Evolutionary conservation across 2,329 filamentous ascomycete species (phyloP), one percentile per base, ranked within the genome.

Genomic region (Shiraia bambusicola): DNA sequence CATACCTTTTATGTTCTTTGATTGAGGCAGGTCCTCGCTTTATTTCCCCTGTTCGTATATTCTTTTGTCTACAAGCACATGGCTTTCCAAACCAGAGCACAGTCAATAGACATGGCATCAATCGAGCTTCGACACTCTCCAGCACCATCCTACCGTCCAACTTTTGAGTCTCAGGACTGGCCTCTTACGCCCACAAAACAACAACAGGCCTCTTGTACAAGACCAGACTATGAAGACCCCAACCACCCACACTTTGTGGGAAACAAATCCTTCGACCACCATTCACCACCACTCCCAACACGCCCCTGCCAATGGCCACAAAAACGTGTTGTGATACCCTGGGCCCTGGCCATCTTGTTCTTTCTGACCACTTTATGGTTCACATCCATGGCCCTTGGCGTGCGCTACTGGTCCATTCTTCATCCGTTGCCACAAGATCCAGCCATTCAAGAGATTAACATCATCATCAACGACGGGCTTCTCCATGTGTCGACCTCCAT

Each of bases 301-400:
- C 45, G 28, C 16, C 19, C 19, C 8, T 32, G 19, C 15, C 45
- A 31, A 16, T 38, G 40, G 38, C 47, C 51, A 13, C 29, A 15
- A 29, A 45, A 45, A 38, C 34, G 40, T 8, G 35, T 49, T n/a
- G 30, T 55, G 9, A 40, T 63, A 26, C 55, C 59, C 15, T 64
- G 60, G 58, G 28, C 55, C 24, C 46, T 64, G 19, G 52, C 46
- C 27, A n/a, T 31, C 25, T 13, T 62, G 9, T 57, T 62, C 44
- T 55, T 61, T 26, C 29, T 59, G 15, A 47, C 33, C 2, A 56
- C 54, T 3, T 25, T 56, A 7, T 63, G 55, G 55, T 56, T 46
- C 40, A 54, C 46, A 14, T 56, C 51, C 15, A 52, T 61, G 25
- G 44, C 51, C 7, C 29, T 59, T 15, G 57, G 54, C 7, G 47